Conservation (phyloP, 495 filamentous ascomycete species). For the Hypoxylon subgilvum region DNA sequence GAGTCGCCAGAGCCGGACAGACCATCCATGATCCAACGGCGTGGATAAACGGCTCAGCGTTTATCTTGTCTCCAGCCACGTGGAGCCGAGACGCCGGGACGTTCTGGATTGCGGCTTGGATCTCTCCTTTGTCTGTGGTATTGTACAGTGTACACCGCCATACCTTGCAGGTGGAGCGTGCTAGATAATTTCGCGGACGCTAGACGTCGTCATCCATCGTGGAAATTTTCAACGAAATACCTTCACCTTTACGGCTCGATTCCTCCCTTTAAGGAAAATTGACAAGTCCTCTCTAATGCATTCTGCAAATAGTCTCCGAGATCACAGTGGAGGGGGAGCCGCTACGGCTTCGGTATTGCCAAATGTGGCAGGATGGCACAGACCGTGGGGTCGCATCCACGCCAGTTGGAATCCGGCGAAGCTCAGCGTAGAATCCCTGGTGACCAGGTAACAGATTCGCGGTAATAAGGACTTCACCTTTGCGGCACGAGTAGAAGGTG, state of each 20-base stretch:
- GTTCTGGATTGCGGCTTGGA: neutral
- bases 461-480: conserved; percentile 14
- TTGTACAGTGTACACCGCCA: conserved; percentile 11
- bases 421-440: conserved; percentile 21
- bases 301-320: conserved; percentile 10
- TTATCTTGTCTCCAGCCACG: conserved; percentile 31
- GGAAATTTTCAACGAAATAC: conserved; percentile 9
- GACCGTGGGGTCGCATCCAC: too few species aligned
- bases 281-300: neutral
- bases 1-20: conserved; percentile 16
- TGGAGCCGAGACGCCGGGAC: conserved; percentile 32
- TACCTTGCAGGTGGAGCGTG: conserved; percentile 29
- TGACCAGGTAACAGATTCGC: conserved; percentile 4
- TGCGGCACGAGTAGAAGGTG: conserved; percentile 25
- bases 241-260: neutral
- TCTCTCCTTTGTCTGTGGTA: neutral
- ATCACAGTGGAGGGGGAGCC: conserved; percentile 16
- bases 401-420: conserved; percentile 6
- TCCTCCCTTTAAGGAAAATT: too few species aligned
- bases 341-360: neutral
- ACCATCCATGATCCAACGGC: conserved; percentile 9
- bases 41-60: conserved; percentile 12
- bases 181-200: conserved; percentile 39
- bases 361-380: too few species aligned
- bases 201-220: conserved; percentile 19